A percentile compares a stretch with the other conserved stretches of the same genome.
Evolutionary conservation across 495 filamentous ascomycete genomes (phyloP).

Genomic region (Daldinia concentrica): DNA sequence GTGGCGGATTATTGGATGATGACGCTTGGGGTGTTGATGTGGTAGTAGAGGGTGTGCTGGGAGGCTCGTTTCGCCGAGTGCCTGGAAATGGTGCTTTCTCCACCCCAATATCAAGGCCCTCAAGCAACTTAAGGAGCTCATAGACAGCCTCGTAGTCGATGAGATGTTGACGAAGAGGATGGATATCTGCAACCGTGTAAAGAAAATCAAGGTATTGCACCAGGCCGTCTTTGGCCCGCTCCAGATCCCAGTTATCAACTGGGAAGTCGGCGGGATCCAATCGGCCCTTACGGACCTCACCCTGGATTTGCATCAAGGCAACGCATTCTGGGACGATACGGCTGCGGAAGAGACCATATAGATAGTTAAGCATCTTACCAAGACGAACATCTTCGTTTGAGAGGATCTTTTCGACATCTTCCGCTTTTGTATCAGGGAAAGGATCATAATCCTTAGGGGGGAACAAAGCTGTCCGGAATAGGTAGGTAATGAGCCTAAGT

Average conservation of each 20-base stretch:
- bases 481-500: conserved; percentile 85
- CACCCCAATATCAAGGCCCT: conserved; percentile 85
- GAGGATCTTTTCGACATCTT: conserved; percentile 41
- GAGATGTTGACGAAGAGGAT: conserved; percentile 67
- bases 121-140: conserved; percentile 84
- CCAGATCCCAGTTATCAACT: conserved; percentile 96
- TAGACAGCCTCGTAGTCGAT: conserved; percentile 88
- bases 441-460: conserved; percentile 67
- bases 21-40: conserved; percentile 49
- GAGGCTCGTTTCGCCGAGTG: conserved; percentile 43
- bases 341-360: conserved; percentile 90
- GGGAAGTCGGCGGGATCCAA: conserved; percentile 78
- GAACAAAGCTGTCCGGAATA: conserved; percentile 67
- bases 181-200: conserved; percentile 83
- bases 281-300: conserved; percentile 72
- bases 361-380: conserved; percentile 77
- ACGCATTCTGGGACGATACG: conserved; percentile 92
- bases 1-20: conserved; percentile 56
- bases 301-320: conserved; percentile 90
- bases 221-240: conserved; percentile 82
- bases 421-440: conserved; percentile 57
- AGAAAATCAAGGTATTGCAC: conserved; percentile 95
- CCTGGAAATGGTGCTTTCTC: conserved; percentile 71
- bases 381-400: conserved; percentile 55
- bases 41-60: conserved; percentile 45